These are phyloP conservation scores for Cadophora luteo-olivacea DNA, from an alignment of 2,329 filamentous ascomycete species.

Conservation along the genomic window DNA sequence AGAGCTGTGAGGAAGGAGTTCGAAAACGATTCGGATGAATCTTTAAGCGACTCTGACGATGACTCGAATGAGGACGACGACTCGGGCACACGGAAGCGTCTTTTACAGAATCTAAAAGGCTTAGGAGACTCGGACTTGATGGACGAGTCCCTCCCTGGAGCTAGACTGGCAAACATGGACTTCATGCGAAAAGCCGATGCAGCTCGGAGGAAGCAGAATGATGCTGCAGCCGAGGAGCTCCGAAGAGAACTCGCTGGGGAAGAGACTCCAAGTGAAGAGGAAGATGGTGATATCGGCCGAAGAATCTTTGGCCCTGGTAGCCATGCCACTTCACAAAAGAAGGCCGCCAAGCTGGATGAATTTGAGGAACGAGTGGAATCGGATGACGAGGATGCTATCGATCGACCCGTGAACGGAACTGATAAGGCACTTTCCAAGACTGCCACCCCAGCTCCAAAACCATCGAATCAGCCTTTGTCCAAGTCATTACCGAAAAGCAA, in stretches of 20 bases:
- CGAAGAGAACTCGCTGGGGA: conserved; percentile 71
- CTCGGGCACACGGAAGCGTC: conserved; percentile 54
- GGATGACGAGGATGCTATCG: conserved; percentile 46
- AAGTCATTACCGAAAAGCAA: conserved; percentile 22
- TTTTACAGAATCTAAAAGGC: conserved; percentile 56
- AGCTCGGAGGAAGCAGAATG: conserved; percentile 77
- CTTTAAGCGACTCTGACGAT: conserved; percentile 63
- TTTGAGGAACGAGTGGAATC: conserved; percentile 66
- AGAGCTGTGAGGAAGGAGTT: conserved; percentile 57
- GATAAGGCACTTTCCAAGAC: conserved; percentile 25
- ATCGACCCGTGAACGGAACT: conserved; percentile 33
- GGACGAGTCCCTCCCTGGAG: conserved; percentile 59
- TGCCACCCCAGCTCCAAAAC: conserved; percentile 21
- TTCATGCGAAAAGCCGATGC: conserved; percentile 95
- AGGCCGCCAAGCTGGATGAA: conserved; percentile 50
- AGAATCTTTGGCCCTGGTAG: conserved; percentile 67
- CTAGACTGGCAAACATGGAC: conserved; percentile 81
- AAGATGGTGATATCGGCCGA: conserved; percentile 69
- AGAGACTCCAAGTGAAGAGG: conserved; percentile 62
- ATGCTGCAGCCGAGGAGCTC: conserved; percentile 74
- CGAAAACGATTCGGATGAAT: conserved; percentile 56
- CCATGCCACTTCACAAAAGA: conserved; percentile 49
- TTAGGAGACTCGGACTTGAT: conserved; percentile 53
- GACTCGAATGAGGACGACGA: conserved; percentile 58
- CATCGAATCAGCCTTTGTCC: conserved; percentile 25